Conservation (phyloP, 192 early-diverging fungal genomes). For the Rhizoclosmatium globosum region DNA sequence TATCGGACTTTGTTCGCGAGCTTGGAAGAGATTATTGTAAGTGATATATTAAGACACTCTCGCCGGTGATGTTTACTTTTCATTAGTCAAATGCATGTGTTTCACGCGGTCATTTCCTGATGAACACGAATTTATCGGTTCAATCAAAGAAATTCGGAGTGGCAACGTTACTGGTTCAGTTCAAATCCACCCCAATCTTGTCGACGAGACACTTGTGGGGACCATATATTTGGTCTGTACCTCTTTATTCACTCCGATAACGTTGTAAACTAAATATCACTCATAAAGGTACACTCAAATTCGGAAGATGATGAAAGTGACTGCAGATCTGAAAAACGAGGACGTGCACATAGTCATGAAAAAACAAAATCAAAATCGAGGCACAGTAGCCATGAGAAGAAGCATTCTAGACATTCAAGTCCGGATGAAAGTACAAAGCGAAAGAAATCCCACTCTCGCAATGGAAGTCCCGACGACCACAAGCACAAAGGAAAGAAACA, state of each 20-base stretch:
- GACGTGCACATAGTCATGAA: neutral
- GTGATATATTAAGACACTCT: neutral
- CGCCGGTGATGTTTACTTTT: neutral
- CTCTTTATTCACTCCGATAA: neutral
- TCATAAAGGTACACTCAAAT: conserved; percentile 12
- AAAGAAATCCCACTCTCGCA: neutral
- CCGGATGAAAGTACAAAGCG: neutral
- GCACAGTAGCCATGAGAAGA: neutral
- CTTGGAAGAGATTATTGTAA: conserved; percentile 22
- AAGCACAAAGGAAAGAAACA: neutral
- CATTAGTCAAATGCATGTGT: conserved; percentile 6
- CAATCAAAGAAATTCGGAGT: conserved; percentile 23
- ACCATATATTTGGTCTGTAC: conserved; percentile 30
- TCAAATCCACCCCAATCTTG: conserved; percentile 31
- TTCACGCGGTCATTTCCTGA: conserved; percentile 29
- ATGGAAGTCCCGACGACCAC: conserved; percentile 3
- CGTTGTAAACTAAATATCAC: neutral
- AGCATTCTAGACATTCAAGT: too few relatives aligned
- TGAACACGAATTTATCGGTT: conserved; percentile 34
- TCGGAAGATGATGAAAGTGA: neutral
- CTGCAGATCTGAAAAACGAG: neutral
- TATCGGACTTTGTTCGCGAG: conserved; percentile 24
- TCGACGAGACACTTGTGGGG: conserved; percentile 17
- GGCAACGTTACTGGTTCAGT: conserved; percentile 21
- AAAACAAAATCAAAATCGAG: conserved; percentile 10